Evolutionary conservation across 257 asterid species (phyloP), one percentile per base, ranked within the genome.

Genomic region (Solanum appendiculatum): DNA sequence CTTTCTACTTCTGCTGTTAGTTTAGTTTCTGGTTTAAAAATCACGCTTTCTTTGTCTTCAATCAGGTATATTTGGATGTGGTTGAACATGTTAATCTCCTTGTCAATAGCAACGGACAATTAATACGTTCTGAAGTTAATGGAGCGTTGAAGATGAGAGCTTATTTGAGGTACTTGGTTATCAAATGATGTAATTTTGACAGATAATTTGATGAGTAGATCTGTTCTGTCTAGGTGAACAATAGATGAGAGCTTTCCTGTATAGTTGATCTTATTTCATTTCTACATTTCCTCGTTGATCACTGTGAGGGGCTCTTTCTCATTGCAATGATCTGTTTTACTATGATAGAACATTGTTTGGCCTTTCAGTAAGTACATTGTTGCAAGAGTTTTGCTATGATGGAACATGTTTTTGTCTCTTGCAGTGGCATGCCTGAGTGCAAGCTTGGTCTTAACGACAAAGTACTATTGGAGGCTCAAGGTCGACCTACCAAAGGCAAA

Each of bases 391-490:
- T 29, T 80, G 40, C 66, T 68, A 31, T 31, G 75, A 68, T 7
- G 39, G 75, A 25, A 34, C 78, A 33, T 70, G 15, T 86, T 82
- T 25, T 90, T 78, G 37, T 89, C 27, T 40, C 58, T 90, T 89
- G 91, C 95, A 97, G 99, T 92, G 99, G 99, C 86, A 97, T 97
- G 99, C 99, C 99, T 23, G 99, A 96, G 92, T 97, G 99, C 90
- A 97, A 97, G 95, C 98, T 97, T 86, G 99, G 99, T 88, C 94
- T 97, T 81, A 97, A 97, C 88, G 99, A 97, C 90, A 93, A 96
- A 93, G 94, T 97, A 85, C 87, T 96, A 92, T 93, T 97, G 84
- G 99, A 97, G 89, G 98, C 99, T 12, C 99, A 97, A 93, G 99
- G 99, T 16, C 94, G 98, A 85, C 85, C 95, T 82, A 92, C 96